These are phyloP conservation scores for Ogataea ganodermae DNA, from an alignment of 805 yeast species.

Conservation along the genomic window DNA sequence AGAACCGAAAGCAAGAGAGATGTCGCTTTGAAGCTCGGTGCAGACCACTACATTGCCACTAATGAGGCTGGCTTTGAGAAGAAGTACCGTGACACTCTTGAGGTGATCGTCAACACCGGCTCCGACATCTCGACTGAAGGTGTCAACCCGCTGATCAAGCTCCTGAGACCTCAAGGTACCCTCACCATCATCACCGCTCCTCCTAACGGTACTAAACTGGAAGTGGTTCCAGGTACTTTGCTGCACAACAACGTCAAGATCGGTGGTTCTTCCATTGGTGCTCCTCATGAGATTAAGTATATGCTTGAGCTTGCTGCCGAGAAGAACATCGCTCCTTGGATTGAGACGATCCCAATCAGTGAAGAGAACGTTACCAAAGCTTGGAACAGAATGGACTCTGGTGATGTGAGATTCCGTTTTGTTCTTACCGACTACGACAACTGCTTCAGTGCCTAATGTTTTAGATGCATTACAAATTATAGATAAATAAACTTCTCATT, in stretches of 20 bases:
- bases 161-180: conserved; percentile 59
- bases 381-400: conserved; percentile 52
- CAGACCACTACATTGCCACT: conserved; percentile 55
- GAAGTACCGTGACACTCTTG: conserved; percentile 39
- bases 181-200: conserved; percentile 51
- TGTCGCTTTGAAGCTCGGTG: conserved; percentile 57
- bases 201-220: conserved; percentile 34
- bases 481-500: background rate
- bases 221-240: conserved; percentile 26
- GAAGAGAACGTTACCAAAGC: conserved; percentile 56
- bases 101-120: conserved; percentile 43
- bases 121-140: conserved; percentile 9
- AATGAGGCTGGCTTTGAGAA: conserved; percentile 39
- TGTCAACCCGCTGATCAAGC: conserved; percentile 50
- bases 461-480: no score
- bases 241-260: conserved; percentile 47
- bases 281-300: conserved; percentile 63
- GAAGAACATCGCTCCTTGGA: conserved; percentile 61
- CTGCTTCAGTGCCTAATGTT: conserved; percentile 9
- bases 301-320: conserved; percentile 66
- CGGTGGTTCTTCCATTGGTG: conserved; percentile 62
- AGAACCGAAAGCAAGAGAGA: conserved; percentile 51
- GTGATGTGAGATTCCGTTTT: conserved; percentile 65
- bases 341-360: conserved; percentile 56
- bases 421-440: conserved; percentile 59